Percentiles rank a stretch among this genome's conserved stretches.
Conservation (phyloP, 2,329 filamentous ascomycete genomes). For the Neofusicoccum sp. region DNA sequence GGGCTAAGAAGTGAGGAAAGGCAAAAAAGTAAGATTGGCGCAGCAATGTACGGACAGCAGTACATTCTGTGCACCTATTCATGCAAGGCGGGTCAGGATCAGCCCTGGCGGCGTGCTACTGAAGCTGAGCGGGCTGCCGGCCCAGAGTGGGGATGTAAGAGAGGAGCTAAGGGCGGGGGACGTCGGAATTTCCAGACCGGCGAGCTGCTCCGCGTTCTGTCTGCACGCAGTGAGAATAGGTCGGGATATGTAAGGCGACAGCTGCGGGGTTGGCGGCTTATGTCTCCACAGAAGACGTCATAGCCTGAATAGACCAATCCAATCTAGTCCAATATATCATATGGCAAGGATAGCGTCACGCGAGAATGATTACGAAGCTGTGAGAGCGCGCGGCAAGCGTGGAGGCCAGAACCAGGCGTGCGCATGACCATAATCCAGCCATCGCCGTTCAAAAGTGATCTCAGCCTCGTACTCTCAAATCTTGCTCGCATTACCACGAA, state of each 20-base stretch:
- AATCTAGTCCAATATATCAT: too few relatives aligned
- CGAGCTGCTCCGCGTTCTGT: not conserved
- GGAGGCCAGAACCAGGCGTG: conserved; percentile 1
- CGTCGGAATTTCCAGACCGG: not conserved
- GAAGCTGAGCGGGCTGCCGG: not conserved
- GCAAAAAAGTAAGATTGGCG: too few relatives aligned
- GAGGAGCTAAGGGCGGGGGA: not conserved
- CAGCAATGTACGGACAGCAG: too few relatives aligned
- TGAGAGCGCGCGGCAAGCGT: not conserved
- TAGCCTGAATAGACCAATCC: too few relatives aligned
- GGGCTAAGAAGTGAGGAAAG: too few relatives aligned
- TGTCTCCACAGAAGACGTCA: too few relatives aligned
- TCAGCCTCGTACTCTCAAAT: not conserved
- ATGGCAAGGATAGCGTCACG: too few relatives aligned
- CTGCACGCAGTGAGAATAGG: conserved; percentile 8
- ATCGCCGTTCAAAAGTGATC: not conserved
- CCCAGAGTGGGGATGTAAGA: not conserved
- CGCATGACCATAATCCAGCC: not conserved
- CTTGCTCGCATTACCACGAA: not conserved
- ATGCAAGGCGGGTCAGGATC: conserved; percentile 7
- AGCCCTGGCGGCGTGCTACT: not conserved
- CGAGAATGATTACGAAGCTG: too few relatives aligned
- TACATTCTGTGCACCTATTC: conserved; percentile 8
- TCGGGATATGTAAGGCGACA: conserved; percentile 12
- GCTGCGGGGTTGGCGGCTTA: conserved; percentile 5